Base-by-base conservation (phyloP, 345 rosid species). In the Geranium rotundifolium region DNA sequence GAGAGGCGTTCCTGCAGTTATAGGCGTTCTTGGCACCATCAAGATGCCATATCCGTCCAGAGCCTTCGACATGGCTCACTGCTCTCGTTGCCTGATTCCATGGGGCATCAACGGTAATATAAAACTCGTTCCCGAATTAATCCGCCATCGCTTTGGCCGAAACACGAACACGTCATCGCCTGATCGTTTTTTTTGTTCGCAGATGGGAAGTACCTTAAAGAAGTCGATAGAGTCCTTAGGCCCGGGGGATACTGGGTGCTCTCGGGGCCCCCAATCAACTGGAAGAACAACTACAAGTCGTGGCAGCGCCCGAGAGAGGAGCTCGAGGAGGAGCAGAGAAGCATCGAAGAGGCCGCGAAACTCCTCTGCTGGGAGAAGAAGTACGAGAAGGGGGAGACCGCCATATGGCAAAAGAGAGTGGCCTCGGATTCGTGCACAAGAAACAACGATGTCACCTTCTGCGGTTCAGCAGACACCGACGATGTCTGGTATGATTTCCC, bases 181-280 rank as follows among this genome's bases (percentile, higher is more conserved):
- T 70, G 23, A 41, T 55, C 10, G 29, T 62, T 30, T 14, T 64
- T 62, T 19, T 56, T 58, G 29, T 71, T 70, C 59, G 72, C 81
- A 93, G 99, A 81, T 79, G 99, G 99, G 65, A 85, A 71, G 75
- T 88, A 90, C 78, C 62, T 93, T 73, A 90, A 79, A 87, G 99
- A 93, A 77, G 97, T 93, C 37, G 99, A 90, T 74, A 87, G 99
- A 50, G 99, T 93, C 69, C 93, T 90, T 66, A 85, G 99, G 76
- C 92, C 96, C 0, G 99, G 99, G 61, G 99, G 96, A 65, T 93
- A 93, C 73, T 93, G 99, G 99, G 77, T 93, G 17, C 87, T 93
- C 7, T 93, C 97, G 4, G 99, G 97, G 52, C 99, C 99, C 62
- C 99, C 99, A 54, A 93, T 93, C 76, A 90, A 88, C 72, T 93